Percentiles rank a stretch among this genome's conserved stretches.
These are phyloP conservation scores for Penicillium cinerascens DNA, from an alignment of 495 filamentous ascomycete genomes.

Conservation along the genomic window DNA sequence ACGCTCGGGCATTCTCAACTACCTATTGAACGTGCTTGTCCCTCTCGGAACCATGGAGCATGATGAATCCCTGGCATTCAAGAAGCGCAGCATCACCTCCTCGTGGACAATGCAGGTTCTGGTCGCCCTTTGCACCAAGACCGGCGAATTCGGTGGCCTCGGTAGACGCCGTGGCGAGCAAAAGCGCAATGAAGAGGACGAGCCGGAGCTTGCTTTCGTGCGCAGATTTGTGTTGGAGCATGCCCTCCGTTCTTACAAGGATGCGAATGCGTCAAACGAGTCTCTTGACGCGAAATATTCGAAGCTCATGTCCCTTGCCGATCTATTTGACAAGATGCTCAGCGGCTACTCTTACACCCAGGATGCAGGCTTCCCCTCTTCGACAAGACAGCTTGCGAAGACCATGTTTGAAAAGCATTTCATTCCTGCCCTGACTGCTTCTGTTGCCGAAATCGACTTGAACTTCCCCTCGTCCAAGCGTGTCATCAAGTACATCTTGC, in stretches of 20 bases:
- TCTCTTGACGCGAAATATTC: constrained; percentile 83
- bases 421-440: constrained; percentile 79
- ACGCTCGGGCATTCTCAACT: constrained; percentile 87
- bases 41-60: constrained; percentile 72
- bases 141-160: constrained; percentile 60
- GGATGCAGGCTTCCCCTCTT: constrained; percentile 44
- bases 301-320: constrained; percentile 76
- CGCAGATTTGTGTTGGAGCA: constrained; percentile 94
- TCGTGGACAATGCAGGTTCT: constrained; percentile 79
- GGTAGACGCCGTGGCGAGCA: constrained; percentile 38
- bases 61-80: constrained; percentile 67
- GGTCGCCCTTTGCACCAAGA: constrained; percentile 82
- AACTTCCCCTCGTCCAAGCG: constrained; percentile 91
- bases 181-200: constrained; percentile 66
- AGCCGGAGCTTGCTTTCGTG: constrained; percentile 85
- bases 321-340: constrained; percentile 91
- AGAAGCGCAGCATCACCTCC: constrained; percentile 81
- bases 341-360: constrained; percentile 65
- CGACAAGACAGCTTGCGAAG: constrained; percentile 70
- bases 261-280: constrained; percentile 75
- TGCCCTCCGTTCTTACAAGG: constrained; percentile 85
- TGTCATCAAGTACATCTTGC: constrained; percentile 92
- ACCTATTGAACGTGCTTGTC: constrained; percentile 81
- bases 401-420: constrained; percentile 99
- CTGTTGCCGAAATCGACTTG: constrained; percentile 92